Evolutionary conservation across 768 basidiomycete genomes (phyloP).

Genomic region (Tulasnella sp.): DNA sequence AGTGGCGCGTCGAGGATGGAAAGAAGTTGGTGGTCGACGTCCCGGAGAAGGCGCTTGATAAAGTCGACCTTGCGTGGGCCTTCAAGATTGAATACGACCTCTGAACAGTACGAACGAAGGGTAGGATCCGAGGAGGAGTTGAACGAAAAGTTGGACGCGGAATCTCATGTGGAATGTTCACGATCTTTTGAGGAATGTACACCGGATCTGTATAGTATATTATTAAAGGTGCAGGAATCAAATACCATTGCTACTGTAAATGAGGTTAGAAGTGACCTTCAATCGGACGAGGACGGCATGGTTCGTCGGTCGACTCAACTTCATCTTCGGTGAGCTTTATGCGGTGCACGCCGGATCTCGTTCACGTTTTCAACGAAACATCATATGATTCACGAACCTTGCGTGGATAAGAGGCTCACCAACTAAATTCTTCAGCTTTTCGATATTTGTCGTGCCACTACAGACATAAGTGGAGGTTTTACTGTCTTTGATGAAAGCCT

Average conservation of each 20-base stretch:
- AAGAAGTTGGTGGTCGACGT: conserved; percentile 40
- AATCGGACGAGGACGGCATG: conserved; percentile 12
- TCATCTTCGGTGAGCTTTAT: conserved; percentile 12
- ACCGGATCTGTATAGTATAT: not conserved
- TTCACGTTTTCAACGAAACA: not conserved
- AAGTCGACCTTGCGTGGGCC: conserved; percentile 49
- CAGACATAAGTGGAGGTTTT: conserved; percentile 46
- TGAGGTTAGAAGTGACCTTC: not conserved
- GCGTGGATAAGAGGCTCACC: conserved; percentile 43
- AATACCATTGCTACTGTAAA: not conserved
- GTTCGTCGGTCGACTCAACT: not conserved
- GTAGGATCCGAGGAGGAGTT: not conserved
- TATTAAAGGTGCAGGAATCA: not conserved
- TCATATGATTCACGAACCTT: not conserved
- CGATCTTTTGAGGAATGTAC: not conserved
- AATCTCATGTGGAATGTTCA: not conserved
- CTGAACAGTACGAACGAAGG: not conserved
- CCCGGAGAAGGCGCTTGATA: conserved; percentile 40
- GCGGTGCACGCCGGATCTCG: not conserved
- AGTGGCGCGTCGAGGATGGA: conserved; percentile 18
- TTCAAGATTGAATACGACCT: conserved; percentile 47
- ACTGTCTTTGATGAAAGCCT: no score
- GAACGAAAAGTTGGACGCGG: not conserved
- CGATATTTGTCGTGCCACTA: conserved; percentile 60
- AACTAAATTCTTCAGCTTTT: conserved; percentile 58